Evolutionary conservation across 768 basidiomycete species (phyloP).

Genomic region (Boletellus emodensis): DNA sequence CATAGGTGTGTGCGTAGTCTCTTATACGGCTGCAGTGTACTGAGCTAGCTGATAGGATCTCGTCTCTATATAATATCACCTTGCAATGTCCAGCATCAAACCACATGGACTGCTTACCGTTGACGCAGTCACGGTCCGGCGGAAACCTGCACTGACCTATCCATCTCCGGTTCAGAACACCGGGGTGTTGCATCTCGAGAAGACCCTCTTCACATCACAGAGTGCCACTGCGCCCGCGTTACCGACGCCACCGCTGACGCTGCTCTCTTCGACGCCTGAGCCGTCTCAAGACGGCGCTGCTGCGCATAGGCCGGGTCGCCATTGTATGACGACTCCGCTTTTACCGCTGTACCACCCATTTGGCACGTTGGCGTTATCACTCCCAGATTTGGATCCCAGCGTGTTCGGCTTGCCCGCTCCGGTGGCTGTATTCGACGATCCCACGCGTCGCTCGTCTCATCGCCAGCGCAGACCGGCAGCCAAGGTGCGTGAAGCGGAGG

Average conservation of each 20-base stretch:
- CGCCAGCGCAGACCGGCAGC: constrained; percentile 46
- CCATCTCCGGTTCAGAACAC: constrained; percentile 48
- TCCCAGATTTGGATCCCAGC: constrained; percentile 59
- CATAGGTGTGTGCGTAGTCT: constrained; percentile 17
- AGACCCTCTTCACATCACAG: constrained; percentile 13
- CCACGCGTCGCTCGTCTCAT: constrained; percentile 39
- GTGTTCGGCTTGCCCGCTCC: constrained; percentile 53
- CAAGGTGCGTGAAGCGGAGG: constrained; percentile 49
- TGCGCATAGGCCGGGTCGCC: constrained; percentile 12
- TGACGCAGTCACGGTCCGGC: constrained; percentile 34
- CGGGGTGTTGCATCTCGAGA: constrained; percentile 21
- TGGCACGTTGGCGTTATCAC: constrained; percentile 58
- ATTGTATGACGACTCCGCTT: constrained; percentile 37
- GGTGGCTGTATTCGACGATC: constrained; percentile 42
- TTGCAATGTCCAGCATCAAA: constrained; percentile 24
- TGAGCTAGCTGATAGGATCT: constrained; percentile 13
- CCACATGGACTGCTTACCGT: constrained; percentile 7
- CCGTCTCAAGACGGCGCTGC: constrained; percentile 13
- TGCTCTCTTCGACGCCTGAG: constrained; percentile 9
- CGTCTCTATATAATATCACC: constrained; percentile 6
- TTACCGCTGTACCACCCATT: constrained; percentile 69
- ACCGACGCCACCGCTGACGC: constrained; percentile 13
- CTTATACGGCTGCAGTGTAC: background rate
- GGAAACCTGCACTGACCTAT: constrained; percentile 57
- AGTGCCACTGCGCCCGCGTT: constrained; percentile 14